phyloP scores from a whole-genome alignment of 169 alveolate species.

The Eimeria zaria region DNA sequence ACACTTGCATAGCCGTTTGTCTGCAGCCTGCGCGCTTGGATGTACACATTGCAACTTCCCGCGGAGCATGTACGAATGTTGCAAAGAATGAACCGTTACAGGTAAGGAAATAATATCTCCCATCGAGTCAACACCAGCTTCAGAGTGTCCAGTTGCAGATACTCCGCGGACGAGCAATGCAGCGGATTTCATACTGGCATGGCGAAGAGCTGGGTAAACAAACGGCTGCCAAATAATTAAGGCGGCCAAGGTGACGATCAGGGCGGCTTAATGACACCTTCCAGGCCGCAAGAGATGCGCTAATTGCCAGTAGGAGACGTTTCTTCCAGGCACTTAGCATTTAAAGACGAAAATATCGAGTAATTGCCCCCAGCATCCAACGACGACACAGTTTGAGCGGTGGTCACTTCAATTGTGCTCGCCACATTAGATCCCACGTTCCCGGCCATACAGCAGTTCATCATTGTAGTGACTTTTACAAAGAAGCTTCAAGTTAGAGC shows the following conservation, averaged over 20 bases:
- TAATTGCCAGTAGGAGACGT: neutral
- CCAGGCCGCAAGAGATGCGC: neutral
- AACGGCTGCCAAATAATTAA: neutral
- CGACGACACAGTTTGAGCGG: neutral
- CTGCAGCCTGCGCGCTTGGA: neutral
- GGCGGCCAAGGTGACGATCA: neutral
- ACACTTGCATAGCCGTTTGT: neutral
- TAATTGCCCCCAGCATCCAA: neutral
- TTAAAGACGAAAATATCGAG: neutral
- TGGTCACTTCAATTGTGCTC: neutral
- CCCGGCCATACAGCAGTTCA: neutral
- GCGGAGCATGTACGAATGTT: neutral
- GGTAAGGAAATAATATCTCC: neutral
- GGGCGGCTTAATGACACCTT: neutral
- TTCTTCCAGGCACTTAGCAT: neutral
- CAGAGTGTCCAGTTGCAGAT: neutral
- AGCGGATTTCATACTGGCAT: neutral
- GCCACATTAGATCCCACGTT: neutral
- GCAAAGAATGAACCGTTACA: neutral
- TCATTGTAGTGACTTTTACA: neutral
- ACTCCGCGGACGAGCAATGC: neutral
- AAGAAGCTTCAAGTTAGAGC: neutral
- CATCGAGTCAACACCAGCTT: neutral
- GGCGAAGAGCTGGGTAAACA: neutral
- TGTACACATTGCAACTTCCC: neutral